Base-by-base conservation (phyloP, 2,329 filamentous ascomycete species). In the Thelonectria olida region DNA sequence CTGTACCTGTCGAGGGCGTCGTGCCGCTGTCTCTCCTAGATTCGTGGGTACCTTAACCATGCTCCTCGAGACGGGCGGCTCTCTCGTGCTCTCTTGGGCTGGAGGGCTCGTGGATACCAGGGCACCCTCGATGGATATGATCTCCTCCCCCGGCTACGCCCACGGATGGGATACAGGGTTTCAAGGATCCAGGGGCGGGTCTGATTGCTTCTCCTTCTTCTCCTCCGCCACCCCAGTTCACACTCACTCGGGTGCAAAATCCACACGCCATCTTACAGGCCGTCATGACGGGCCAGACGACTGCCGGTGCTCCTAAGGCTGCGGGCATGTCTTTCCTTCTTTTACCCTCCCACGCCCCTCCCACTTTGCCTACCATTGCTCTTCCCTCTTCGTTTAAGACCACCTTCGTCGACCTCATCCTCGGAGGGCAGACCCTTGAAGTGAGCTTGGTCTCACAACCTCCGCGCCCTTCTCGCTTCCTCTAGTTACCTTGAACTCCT, bases 281-380 rank as follows among this genome's bases (percentile, higher is more conserved):
- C 62, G 61, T 67, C 64, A 67, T 69, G 72, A 71, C 64, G 64
- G 70, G 70, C 65, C 54, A 70, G 58, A 68, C 61, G 70, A 71
- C 63, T 72, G 61, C 65, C 54, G 66, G 53, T 72, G 63, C 63
- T 65, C 64, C 60, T 58, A 68, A 71, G 65, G 62, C 68, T 68
- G 60, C 54, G 55, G 66, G 66, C 66, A 67, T 61, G 66, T 70
- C 69, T 70, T 72, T 73, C 74, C 74, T 77, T 77, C 73, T 74
- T 76, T 68, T 77, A 75, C 74, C 69, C 74, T 74, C 70, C 64
- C 67, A 72, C 73, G 64, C 74, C 75, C 73, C 73, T 73, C 69
- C 67, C 56, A 67, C 64, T 62, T 63, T 57, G 62, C 38, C 63
- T 66, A 67, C 66, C 62, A 63, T 25, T 67, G 61, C 51, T 62